A percentile compares a stretch with the other conserved stretches of the same genome.
Conservation (phyloP, 225 moss, liverwort and hornwort species). For the Pseudisothecium myosuroides region DNA sequence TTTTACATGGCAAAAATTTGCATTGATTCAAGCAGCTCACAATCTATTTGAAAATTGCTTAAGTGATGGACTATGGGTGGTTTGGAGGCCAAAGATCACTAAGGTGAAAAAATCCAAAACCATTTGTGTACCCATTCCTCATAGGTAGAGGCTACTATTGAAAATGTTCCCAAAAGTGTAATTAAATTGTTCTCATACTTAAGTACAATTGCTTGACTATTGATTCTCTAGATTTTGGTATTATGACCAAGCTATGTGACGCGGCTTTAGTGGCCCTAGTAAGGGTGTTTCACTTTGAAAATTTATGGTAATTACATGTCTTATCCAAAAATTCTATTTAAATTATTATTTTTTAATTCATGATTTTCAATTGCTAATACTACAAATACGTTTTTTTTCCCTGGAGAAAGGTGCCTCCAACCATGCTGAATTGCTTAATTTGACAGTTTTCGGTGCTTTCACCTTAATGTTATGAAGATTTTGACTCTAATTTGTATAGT, state of each 20-base stretch:
- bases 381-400: not conserved
- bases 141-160: not conserved
- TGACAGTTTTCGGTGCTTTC: not conserved
- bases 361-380: not conserved
- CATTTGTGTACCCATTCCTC: fast-evolving
- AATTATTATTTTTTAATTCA: not conserved
- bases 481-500: not conserved
- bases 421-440: not conserved
- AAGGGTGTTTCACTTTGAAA: not conserved
- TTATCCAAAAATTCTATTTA: not conserved
- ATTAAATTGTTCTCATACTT: fast-evolving
- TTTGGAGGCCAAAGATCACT: not conserved
- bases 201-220: fast-evolving
- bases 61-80: no score
- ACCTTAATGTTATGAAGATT: not conserved
- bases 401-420: not conserved
- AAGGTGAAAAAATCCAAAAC: not conserved
- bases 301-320: not conserved
- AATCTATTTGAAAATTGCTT: no score
- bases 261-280: fast-evolving
- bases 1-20: no score
- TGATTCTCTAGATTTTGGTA: not conserved
- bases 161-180: not conserved
- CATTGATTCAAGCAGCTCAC: no score
- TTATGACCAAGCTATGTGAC: not conserved